Evolutionary conservation across 495 filamentous ascomycete genomes (phyloP).

Genomic region (Penicillium mononematosum): DNA sequence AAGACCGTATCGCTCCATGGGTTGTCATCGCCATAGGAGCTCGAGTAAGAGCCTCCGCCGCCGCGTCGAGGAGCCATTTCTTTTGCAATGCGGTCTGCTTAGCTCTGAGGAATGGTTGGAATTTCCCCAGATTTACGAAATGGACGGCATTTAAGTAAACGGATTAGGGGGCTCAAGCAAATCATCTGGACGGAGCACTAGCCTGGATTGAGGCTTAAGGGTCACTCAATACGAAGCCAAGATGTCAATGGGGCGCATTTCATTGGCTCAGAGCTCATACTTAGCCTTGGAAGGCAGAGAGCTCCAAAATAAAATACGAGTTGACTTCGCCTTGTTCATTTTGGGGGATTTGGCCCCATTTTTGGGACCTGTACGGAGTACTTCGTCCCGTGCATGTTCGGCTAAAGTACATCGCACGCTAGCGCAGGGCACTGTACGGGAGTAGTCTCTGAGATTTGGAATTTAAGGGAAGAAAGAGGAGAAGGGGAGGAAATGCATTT

Average conservation of each 20-base stretch:
- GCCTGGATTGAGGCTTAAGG: conserved; percentile 4
- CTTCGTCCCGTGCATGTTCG: background rate
- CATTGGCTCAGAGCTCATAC: background rate
- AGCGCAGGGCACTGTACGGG: background rate
- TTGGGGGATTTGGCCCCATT: background rate
- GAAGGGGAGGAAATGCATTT: background rate
- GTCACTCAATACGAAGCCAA: conserved; percentile 10
- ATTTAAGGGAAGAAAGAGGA: background rate
- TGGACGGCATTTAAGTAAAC: conserved; percentile 1
- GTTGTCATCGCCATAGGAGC: background rate
- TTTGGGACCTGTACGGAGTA: background rate
- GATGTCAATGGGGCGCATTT: background rate
- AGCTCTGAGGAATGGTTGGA: background rate
- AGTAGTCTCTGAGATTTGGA: background rate
- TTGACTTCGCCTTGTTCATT: background rate
- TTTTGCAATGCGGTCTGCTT: background rate
- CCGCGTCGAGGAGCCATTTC: conserved; percentile 22
- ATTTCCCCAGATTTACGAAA: background rate
- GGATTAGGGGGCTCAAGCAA: conserved; percentile 6
- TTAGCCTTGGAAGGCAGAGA: background rate
- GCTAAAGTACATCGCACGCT: background rate
- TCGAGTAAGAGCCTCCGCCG: conserved; percentile 13
- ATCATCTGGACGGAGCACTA: background rate
- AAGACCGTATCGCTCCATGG: conserved; percentile 13
- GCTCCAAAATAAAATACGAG: conserved; percentile 1